phyloP scores from a whole-genome alignment of 441 rosid genomes.

The Erodium moschatum region DNA sequence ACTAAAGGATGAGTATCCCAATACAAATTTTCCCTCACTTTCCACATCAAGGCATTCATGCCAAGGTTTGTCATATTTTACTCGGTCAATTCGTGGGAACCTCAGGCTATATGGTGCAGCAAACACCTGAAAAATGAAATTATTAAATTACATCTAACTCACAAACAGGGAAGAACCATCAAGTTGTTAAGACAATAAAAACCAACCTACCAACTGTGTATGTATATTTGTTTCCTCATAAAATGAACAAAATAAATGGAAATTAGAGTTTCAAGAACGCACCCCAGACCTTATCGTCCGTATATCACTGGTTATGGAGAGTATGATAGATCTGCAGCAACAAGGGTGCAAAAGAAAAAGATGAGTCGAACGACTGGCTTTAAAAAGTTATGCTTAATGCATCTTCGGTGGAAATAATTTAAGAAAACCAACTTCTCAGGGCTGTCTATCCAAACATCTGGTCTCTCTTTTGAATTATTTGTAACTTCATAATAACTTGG shows the following conservation, averaged over 20 bases:
- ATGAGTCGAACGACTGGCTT: conserved; percentile 9
- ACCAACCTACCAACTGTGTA: conserved; percentile 11
- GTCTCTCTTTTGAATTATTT: conserved; percentile 84
- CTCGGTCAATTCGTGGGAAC: conserved; percentile 93
- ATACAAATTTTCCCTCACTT: conserved; percentile 38
- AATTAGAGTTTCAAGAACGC: conserved; percentile 23
- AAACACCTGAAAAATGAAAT: conserved; percentile 52
- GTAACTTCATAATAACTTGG: conserved; percentile 91
- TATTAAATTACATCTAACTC: not conserved
- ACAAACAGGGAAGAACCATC: conserved; percentile 11
- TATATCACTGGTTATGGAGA: conserved; percentile 89
- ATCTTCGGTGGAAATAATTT: conserved; percentile 17
- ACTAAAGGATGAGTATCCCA: not conserved
- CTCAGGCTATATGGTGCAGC: conserved; percentile 93
- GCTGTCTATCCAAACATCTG: conserved; percentile 97
- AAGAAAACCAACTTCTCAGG: conserved; percentile 72
- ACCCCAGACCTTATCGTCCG: conserved; percentile 96
- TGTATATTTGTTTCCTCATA: not conserved
- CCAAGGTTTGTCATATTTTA: conserved; percentile 96
- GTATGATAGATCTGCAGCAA: conserved; percentile 65
- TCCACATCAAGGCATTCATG: conserved; percentile 92
- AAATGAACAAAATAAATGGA: conserved; percentile 14
- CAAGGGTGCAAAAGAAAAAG: conserved; percentile 2
- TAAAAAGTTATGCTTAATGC: conserved; percentile 13
- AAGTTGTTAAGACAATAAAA: conserved; percentile 15